Evolutionary conservation across 441 rosid genomes (phyloP).

Genomic region (Manihot esculenta): DNA sequence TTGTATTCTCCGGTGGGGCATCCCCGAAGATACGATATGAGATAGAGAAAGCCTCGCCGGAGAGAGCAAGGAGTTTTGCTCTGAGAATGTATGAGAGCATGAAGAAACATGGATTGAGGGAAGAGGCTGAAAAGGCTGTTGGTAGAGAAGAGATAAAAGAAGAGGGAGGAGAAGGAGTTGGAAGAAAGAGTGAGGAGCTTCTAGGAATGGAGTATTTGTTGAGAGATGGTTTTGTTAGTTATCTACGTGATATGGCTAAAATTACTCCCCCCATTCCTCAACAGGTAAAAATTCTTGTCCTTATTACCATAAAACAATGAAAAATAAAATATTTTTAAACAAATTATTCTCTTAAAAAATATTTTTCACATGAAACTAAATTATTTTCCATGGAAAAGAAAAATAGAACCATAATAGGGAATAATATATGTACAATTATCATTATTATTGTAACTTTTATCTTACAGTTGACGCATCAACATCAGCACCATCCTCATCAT

Average conservation of each 20-base stretch:
- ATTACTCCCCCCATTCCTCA: constrained; percentile 35
- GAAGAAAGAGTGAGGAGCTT: constrained; percentile 27
- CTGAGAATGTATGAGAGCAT: constrained; percentile 33
- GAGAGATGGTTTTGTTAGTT: constrained; percentile 35
- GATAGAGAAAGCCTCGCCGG: constrained; percentile 27
- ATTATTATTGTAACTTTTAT: too few species aligned
- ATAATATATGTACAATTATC: too few species aligned
- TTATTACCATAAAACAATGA: too few species aligned
- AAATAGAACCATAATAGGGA: too few species aligned
- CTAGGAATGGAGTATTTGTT: constrained; percentile 34
- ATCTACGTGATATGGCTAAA: constrained; percentile 29
- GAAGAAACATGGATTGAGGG: constrained; percentile 31
- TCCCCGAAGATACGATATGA: constrained; percentile 18
- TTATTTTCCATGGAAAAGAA: too few species aligned
- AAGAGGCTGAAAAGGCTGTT: constrained; percentile 24
- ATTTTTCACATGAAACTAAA: too few species aligned
- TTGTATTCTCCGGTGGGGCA: not conserved
- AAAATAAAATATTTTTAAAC: too few species aligned
- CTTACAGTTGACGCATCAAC: too few species aligned
- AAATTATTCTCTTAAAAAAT: too few species aligned
- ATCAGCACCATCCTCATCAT: too few species aligned
- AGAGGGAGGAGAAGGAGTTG: not conserved
- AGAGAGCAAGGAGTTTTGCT: constrained; percentile 27
- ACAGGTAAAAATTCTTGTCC: constrained; percentile 22
- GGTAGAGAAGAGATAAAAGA: constrained; percentile 10